Evolutionary conservation across 805 yeast species (phyloP).

Genomic region (Metschnikowia rubicola): DNA sequence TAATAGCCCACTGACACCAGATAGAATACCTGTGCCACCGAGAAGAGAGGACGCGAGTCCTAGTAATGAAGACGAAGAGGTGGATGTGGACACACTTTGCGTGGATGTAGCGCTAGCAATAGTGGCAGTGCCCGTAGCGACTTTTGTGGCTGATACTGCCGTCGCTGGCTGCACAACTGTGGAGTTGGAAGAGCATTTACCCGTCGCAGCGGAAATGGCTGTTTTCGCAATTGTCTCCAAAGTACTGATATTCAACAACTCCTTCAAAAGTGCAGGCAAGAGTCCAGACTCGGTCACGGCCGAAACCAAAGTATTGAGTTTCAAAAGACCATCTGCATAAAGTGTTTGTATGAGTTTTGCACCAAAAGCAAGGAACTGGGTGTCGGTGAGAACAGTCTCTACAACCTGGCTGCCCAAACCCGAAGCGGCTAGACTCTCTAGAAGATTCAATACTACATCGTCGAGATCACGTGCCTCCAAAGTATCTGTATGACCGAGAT

Average conservation of each 20-base stretch:
- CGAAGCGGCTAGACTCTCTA: constrained; percentile 39
- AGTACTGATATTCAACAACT: constrained; percentile 31
- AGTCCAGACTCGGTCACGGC: constrained; percentile 35
- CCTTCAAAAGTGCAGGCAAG: constrained; percentile 30
- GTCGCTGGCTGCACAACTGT: neutral
- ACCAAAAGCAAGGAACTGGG: constrained; percentile 35
- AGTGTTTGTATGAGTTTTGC: constrained; percentile 31
- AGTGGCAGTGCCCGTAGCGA: neutral
- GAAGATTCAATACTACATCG: constrained; percentile 31
- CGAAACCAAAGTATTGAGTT: constrained; percentile 23
- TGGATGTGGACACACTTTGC: neutral
- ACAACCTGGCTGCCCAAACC: constrained; percentile 42
- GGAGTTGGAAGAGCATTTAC: constrained; percentile 22
- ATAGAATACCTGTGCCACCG: constrained; percentile 2
- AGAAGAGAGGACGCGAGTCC: constrained; percentile 2
- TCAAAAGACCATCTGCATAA: constrained; percentile 27
- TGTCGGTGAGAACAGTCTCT: constrained; percentile 36
- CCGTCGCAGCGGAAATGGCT: constrained; percentile 34
- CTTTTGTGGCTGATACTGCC: neutral
- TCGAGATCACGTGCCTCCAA: constrained; percentile 21
- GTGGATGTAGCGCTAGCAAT: neutral
- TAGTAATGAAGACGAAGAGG: constrained; percentile 1
- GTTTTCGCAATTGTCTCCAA: constrained; percentile 33
- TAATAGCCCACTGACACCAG: constrained; percentile 6
- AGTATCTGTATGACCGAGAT: constrained; percentile 6